Base-by-base conservation (phyloP, 176 grass and related monocot species). In the Eragrostis nindensis region DNA sequence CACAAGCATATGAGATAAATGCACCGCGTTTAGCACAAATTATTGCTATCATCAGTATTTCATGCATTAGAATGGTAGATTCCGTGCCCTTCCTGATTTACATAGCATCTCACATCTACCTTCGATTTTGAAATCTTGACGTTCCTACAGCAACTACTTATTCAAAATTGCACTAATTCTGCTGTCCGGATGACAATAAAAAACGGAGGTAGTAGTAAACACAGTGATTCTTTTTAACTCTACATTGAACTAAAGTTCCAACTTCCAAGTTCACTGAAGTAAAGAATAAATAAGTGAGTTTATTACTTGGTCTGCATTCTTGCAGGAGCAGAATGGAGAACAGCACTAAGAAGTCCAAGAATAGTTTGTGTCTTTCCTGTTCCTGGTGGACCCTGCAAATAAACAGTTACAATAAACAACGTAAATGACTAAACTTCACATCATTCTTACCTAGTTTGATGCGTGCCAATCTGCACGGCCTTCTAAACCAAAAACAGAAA, bases 361-460 rank as follows among this genome's bases (percentile, higher is more conserved):
- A 98, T 98, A 75, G 95, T 98, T 86, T 98, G 95, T 76, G 95
- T 98, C 87, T 98, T 98, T 82, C 95, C 92, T 53, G 95, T 98
- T 83, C 95, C 95, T 75, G 92, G 95, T 71, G 92, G 95, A 43
- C 95, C 95, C 95, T 95, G 71, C 68, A 89, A 70, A 82, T 76
- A 77, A 86, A 44, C 40, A 83, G n/a, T 47, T 56, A 36, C 17
- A 27, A 71, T 12, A 81, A 65, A 25, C 45, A 25, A 67, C 21
- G 12, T 40, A 60, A 75, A 69, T 27, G 6, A 21, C 39, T 55
- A 49, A 82, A 71, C 40, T 68, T 13, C 3, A 36, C n/a, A 71
- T 46, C 62, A 46, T 11, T 83, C 67, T 39, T 16, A 50, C 66
- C 27, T 25, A 66, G 59, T 46, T 68, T 62, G 21, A 59, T 40